Evolutionary conservation across 257 asterid genomes (phyloP), one percentile per base, ranked within the genome.

Genomic region (Nicotiana obtusifolia): DNA sequence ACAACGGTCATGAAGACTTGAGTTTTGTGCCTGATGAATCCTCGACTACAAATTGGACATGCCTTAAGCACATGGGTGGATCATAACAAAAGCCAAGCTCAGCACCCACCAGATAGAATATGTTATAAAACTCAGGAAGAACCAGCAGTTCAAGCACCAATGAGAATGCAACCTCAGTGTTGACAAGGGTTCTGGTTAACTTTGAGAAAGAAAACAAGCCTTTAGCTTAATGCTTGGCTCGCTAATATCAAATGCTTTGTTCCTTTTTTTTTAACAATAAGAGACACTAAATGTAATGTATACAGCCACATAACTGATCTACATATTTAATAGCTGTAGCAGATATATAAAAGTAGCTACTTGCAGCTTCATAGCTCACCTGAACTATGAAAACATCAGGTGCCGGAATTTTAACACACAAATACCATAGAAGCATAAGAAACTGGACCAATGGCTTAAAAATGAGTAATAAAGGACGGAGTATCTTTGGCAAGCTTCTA

Each of bases 341-440:
- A 71, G 9, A 47, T 73, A 24, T 15, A 11, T 47, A 8, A 47
- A 73, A 49, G 41, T 16, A 35, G 16, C 33, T 14, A 19, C 66
- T 24, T 30, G 47, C 22, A 82, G 22, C 41, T 77, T 77, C 85
- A 82, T 64, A 87, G 84, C 91, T 88, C 87, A 92, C 99, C 97
- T 95, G 99, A 88, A 95, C 97, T 52, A 95, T 77, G 87, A 90
- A 92, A 87, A 87, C 92, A 88, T 95, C 97, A 76, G 99, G 99
- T 71, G 97, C 92, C 0, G 98, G 94, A 84, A 95, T 91, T 87
- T 89, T 95, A 26, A 87, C 82, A 84, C 97, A 94, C 64, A 95
- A 93, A 86, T 95, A 94, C 97, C 98, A 95, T 81, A 95, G 92
- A 86, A 95, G 97, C 92, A 88, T 81, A 81, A 93, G 84, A 86